phyloP scores from a whole-genome alignment of 2,329 filamentous ascomycete genomes.

The Achaetomium macrosporum region DNA sequence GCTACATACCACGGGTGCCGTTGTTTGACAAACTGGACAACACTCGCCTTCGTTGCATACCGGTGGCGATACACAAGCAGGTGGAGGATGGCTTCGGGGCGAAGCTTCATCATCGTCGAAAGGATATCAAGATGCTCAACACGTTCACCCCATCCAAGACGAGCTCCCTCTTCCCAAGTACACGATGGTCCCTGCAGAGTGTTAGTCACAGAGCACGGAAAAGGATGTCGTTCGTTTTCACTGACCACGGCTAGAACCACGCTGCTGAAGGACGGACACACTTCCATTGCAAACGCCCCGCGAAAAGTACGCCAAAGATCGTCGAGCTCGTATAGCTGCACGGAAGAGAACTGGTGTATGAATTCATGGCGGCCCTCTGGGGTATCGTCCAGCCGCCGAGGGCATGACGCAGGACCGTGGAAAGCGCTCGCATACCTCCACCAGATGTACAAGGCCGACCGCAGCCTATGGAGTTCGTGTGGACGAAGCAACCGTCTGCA shows the following conservation, averaged over 20 bases:
- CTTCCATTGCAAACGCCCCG: conserved; percentile 39
- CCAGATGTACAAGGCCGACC: conserved; percentile 48
- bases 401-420: conserved; percentile 36
- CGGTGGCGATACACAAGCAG: conserved; percentile 43
- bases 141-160: conserved; percentile 28
- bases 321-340: conserved; percentile 39
- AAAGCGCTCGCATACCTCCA: conserved; percentile 50
- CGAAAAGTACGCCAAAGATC: conserved; percentile 42
- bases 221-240: neutral
- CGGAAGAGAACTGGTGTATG: conserved; percentile 40
- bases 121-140: conserved; percentile 29
- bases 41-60: conserved; percentile 38
- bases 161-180: conserved; percentile 20
- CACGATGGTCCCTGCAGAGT: neutral
- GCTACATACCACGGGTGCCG: conserved; percentile 30
- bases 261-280: conserved; percentile 38
- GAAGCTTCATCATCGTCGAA: conserved; percentile 42
- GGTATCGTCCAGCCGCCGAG: conserved; percentile 17
- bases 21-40: conserved; percentile 38
- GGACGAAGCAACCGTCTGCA: conserved; percentile 37
- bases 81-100: conserved; percentile 44
- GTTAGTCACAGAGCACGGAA: neutral
- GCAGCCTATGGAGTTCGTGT: conserved; percentile 42
- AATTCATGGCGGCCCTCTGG: conserved; percentile 37
- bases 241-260: conserved; percentile 16